Evolutionary conservation across 1,139 yeast species (phyloP).

Genomic region (Geotrichum histeridarum): DNA sequence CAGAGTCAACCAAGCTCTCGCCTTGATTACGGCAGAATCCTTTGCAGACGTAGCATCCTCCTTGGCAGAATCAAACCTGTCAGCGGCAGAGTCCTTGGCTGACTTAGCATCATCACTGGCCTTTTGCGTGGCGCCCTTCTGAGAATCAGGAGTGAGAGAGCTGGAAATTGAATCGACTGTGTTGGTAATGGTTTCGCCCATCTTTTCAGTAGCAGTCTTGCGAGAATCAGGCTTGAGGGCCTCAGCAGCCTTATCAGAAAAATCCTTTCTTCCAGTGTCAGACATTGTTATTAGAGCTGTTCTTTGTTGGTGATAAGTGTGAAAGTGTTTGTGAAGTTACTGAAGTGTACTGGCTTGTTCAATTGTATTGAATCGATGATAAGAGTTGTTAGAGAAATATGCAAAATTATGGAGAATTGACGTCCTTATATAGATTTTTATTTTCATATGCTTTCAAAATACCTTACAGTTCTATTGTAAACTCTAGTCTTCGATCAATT

Average conservation of each 20-base stretch:
- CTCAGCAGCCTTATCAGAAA: constrained; percentile 65
- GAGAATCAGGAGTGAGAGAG: constrained; percentile 52
- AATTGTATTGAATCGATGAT: background rate
- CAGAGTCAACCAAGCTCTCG: constrained; percentile 18
- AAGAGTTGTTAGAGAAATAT: background rate
- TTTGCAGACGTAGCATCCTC: constrained; percentile 40
- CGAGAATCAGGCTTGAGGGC: constrained; percentile 65
- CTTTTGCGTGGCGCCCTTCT: constrained; percentile 66
- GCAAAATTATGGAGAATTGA: background rate
- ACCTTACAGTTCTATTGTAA: background rate
- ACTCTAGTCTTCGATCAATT: background rate
- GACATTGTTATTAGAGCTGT: constrained; percentile 10
- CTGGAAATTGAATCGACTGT: constrained; percentile 59
- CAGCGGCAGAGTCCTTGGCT: background rate
- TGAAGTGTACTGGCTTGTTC: background rate
- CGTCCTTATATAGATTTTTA: background rate
- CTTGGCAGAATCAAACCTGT: too few species aligned
- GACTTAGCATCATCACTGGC: constrained; percentile 47
- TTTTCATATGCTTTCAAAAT: background rate
- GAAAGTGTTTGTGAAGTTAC: background rate
- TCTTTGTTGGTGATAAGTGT: background rate
- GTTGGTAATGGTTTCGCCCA: constrained; percentile 67
- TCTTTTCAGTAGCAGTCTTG: constrained; percentile 59
- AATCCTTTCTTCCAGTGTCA: constrained; percentile 62
- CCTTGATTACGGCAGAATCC: constrained; percentile 13